Evolutionary conservation across 2,329 filamentous ascomycete species (phyloP).

Genomic region (Uncinocarpus reesii): DNA sequence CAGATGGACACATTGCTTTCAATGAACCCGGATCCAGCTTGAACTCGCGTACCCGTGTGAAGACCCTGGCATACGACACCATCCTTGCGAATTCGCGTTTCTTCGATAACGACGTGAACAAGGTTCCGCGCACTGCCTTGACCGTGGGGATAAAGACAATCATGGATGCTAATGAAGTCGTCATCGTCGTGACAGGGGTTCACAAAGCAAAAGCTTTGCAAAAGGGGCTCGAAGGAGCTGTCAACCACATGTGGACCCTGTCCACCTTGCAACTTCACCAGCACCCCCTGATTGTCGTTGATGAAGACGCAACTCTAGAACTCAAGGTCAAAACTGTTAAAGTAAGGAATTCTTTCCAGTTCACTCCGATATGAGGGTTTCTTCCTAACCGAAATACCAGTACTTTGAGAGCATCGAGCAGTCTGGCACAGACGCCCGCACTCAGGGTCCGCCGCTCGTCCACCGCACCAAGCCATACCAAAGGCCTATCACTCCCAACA

Average conservation of each 20-base stretch:
- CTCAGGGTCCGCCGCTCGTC: conserved; percentile 35
- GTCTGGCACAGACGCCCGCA: conserved; percentile 43
- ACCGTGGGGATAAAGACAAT: conserved; percentile 79
- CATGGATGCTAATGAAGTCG: conserved; percentile 68
- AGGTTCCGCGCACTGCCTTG: conserved; percentile 70
- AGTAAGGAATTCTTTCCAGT: conserved; percentile 16
- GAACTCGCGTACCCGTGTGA: conserved; percentile 67
- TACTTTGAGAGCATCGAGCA: conserved; percentile 65
- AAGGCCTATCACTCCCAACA: conserved; percentile 19
- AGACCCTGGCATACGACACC: conserved; percentile 78
- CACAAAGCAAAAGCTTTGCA: conserved; percentile 73
- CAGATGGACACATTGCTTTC: conserved; percentile 82
- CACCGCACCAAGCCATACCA: conserved; percentile 31
- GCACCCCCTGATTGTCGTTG: conserved; percentile 71
- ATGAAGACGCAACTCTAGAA: conserved; percentile 67
- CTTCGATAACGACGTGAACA: conserved; percentile 62
- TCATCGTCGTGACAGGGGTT: conserved; percentile 70
- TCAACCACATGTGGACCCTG: conserved; percentile 87
- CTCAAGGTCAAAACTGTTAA: conserved; percentile 64
- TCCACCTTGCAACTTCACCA: conserved; percentile 71
- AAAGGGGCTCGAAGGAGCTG: conserved; percentile 67
- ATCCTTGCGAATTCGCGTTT: conserved; percentile 77
- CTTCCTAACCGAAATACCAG: conserved; percentile 23
- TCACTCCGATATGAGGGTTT: neutral
- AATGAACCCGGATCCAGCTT: conserved; percentile 78